Evolutionary conservation across 495 filamentous ascomycete species (phyloP).

Genomic region (Trichoderma orchidacearum): DNA sequence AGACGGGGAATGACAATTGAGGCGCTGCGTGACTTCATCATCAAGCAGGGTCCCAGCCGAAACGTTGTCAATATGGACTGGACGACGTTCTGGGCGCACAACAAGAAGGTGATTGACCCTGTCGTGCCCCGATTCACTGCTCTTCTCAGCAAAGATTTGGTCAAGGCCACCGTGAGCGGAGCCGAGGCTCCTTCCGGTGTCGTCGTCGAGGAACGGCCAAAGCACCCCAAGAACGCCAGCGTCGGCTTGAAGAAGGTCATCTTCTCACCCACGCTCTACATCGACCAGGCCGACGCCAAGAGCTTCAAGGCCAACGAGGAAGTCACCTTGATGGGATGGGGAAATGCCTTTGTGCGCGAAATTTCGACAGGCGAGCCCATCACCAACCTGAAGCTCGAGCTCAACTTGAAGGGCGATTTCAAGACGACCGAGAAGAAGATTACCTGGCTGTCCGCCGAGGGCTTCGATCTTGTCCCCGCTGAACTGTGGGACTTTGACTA

Average conservation of each 20-base stretch:
- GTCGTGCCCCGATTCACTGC: constrained; percentile 76
- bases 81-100: constrained; percentile 83
- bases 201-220: constrained; percentile 59
- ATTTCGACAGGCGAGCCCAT: constrained; percentile 43
- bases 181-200: constrained; percentile 45
- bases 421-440: constrained; percentile 93
- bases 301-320: constrained; percentile 75
- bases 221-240: constrained; percentile 76
- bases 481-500: constrained; percentile 87
- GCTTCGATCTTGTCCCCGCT: constrained; percentile 63
- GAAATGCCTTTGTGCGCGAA: constrained; percentile 69
- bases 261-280: constrained; percentile 53
- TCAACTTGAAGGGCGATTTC: constrained; percentile 79
- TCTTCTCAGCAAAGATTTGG: constrained; percentile 49
- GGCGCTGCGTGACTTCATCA: constrained; percentile 80
- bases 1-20: constrained; percentile 84
- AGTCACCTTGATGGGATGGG: constrained; percentile 93
- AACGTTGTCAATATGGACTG: constrained; percentile 88
- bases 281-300: constrained; percentile 80
- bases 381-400: constrained; percentile 56
- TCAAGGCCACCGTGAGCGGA: constrained; percentile 55
- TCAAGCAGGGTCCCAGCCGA: constrained; percentile 81
- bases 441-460: constrained; percentile 70
- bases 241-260: constrained; percentile 76
- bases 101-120: constrained; percentile 93